A percentile compares a stretch with the other conserved stretches of the same genome.
Evolutionary conservation across 331 rosid genomes (phyloP).

Genomic region (Stylosanthes scabra): DNA sequence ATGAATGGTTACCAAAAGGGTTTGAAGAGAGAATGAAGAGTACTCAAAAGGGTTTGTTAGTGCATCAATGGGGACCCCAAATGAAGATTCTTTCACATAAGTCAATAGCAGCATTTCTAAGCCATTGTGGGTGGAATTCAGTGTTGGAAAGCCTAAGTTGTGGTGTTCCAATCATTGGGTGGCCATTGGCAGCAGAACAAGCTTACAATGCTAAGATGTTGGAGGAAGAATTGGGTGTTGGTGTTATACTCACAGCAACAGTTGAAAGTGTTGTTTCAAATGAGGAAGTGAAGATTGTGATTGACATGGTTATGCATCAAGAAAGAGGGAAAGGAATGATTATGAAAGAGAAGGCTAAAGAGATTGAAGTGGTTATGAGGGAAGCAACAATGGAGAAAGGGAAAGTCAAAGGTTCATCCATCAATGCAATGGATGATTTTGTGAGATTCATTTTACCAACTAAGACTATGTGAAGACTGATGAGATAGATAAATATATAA

Average conservation of each 20-base stretch:
- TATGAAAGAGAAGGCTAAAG: conserved; percentile 61
- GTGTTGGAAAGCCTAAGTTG: conserved; percentile 61
- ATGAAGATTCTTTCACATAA: conserved; percentile 66
- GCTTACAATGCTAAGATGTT: conserved; percentile 69
- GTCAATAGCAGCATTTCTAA: conserved; percentile 55
- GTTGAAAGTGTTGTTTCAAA: conserved; percentile 38
- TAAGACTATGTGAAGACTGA: neutral
- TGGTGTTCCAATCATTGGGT: conserved; percentile 75
- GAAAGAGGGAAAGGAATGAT: conserved; percentile 52
- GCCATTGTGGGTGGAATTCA: conserved; percentile 62
- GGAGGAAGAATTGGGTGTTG: conserved; percentile 72
- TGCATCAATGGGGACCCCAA: conserved; percentile 71
- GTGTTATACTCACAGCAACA: conserved; percentile 58
- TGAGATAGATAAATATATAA: too few relatives aligned
- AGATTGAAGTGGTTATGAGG: conserved; percentile 48
- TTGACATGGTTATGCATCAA: conserved; percentile 52
- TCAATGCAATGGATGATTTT: conserved; percentile 55
- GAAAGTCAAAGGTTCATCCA: conserved; percentile 51
- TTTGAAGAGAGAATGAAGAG: conserved; percentile 57
- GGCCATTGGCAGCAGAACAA: conserved; percentile 83
- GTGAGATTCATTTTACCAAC: conserved; percentile 38
- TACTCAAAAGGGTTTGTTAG: conserved; percentile 49
- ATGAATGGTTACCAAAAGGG: conserved; percentile 65
- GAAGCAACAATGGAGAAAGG: conserved; percentile 41
- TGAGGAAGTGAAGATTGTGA: conserved; percentile 53